Percentiles rank a stretch among this genome's conserved stretches.
phyloP scores from a whole-genome alignment of 257 asterid genomes.

The Echites panduratus region DNA sequence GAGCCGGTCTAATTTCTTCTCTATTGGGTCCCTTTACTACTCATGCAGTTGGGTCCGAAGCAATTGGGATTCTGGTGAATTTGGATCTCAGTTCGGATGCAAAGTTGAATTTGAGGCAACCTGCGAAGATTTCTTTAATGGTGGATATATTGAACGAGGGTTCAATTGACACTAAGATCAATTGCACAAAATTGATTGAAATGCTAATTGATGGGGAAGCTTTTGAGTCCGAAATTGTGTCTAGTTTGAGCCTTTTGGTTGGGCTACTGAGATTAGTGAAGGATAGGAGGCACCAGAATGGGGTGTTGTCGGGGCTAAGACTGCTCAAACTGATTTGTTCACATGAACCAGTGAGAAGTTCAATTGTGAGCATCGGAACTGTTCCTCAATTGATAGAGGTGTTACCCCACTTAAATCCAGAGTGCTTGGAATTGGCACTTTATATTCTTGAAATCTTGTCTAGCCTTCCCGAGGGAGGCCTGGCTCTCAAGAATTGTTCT shows the following conservation, averaged over 20 bases:
- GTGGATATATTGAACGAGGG: constrained; percentile 64
- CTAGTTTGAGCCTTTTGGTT: constrained; percentile 50
- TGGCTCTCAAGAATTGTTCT: constrained; percentile 53
- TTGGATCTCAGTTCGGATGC: constrained; percentile 39
- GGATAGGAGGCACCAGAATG: constrained; percentile 46
- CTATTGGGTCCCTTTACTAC: constrained; percentile 73
- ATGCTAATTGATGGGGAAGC: constrained; percentile 49
- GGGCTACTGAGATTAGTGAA: constrained; percentile 52
- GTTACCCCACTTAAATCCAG: constrained; percentile 38
- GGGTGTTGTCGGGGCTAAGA: constrained; percentile 44
- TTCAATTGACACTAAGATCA: constrained; percentile 52
- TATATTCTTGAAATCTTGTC: constrained; percentile 42
- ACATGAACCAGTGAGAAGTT: constrained; percentile 34
- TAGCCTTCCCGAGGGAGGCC: constrained; percentile 46
- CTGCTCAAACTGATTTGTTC: constrained; percentile 48
- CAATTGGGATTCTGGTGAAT: constrained; percentile 49
- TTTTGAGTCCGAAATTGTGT: constrained; percentile 40
- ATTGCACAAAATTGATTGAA: constrained; percentile 47
- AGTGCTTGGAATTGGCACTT: constrained; percentile 47
- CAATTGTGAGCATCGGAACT: constrained; percentile 55
- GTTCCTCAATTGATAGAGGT: constrained; percentile 50
- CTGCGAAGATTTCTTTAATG: constrained; percentile 53
- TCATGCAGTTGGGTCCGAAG: constrained; percentile 56
- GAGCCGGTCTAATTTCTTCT: constrained; percentile 43
- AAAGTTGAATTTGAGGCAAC: constrained; percentile 53